A percentile compares a stretch with the other conserved stretches of the same genome.
phyloP scores from a whole-genome alignment of 2,329 filamentous ascomycete genomes.

The Aureobasidium zeae region DNA sequence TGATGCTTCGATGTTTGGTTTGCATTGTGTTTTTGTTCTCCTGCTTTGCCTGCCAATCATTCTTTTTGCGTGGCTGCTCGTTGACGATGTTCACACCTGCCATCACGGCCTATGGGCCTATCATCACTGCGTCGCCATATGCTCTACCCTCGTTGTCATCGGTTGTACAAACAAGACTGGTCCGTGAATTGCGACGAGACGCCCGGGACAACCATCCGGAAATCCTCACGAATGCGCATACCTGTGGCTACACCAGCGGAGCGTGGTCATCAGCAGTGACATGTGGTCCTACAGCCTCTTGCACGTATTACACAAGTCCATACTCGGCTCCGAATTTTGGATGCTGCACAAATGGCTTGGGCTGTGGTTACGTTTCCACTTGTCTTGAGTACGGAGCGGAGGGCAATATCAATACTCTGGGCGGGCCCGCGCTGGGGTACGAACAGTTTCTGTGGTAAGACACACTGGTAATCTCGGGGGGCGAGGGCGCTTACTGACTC shows the following conservation, averaged over 20 bases:
- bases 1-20: neutral
- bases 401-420: neutral
- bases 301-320: slow-evolving; percentile 6
- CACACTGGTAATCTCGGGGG: neutral
- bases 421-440: neutral
- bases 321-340: slow-evolving; percentile 14
- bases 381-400: slow-evolving; percentile 9
- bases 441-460: neutral
- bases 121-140: neutral
- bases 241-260: slow-evolving; percentile 13
- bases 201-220: neutral
- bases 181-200: neutral
- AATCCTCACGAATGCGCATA: slow-evolving; percentile 7
- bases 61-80: neutral
- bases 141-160: neutral
- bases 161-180: neutral
- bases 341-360: slow-evolving; percentile 4
- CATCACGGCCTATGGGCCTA: neutral
- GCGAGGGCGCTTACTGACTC: neutral
- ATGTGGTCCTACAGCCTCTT: neutral
- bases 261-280: slow-evolving; percentile 13
- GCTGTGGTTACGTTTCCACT: slow-evolving; percentile 13
- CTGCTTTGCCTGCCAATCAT: neutral
- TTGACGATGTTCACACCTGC: neutral
- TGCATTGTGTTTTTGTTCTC: neutral